Evolutionary conservation across 2,329 filamentous ascomycete genomes (phyloP).

Genomic region (Cladophialophora exuberans): DNA sequence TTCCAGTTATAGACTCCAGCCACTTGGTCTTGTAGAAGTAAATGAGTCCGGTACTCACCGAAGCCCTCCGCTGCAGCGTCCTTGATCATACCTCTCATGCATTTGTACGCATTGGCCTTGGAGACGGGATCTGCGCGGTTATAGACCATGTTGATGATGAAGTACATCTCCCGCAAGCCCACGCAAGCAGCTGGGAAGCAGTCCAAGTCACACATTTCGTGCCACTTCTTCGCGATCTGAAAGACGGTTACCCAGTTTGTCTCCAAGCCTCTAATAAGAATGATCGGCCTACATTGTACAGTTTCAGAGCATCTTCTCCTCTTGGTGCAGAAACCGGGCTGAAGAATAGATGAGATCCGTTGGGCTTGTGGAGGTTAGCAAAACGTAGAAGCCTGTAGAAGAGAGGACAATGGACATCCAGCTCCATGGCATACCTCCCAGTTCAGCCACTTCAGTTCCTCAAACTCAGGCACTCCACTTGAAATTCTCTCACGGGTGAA

Average conservation of each 20-base stretch:
- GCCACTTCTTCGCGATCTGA: conserved; percentile 34
- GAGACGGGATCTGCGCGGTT: conserved; percentile 34
- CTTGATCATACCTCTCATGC: conserved; percentile 40
- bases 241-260: no score
- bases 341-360: conserved; percentile 40
- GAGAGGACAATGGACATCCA: no score
- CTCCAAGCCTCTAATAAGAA: no score
- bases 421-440: no score
- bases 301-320: conserved; percentile 36
- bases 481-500: conserved; percentile 35
- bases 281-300: conserved; percentile 36
- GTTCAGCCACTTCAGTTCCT: conserved; percentile 40
- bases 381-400: no score
- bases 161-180: conserved; percentile 38
- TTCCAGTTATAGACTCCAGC: conserved; percentile 50
- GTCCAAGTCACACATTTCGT: conserved; percentile 31
- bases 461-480: conserved; percentile 34
- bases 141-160: conserved; percentile 41
- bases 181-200: conserved; percentile 32
- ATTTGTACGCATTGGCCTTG: conserved; percentile 32
- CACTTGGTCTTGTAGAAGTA: conserved; percentile 51
- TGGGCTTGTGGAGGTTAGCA: no score
- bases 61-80: conserved; percentile 47
- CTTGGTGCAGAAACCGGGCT: conserved; percentile 41
- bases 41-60: conserved; percentile 53